phyloP scores from a whole-genome alignment of 2,329 filamentous ascomycete species.

The Aspergillus pseudoglaucus region DNA sequence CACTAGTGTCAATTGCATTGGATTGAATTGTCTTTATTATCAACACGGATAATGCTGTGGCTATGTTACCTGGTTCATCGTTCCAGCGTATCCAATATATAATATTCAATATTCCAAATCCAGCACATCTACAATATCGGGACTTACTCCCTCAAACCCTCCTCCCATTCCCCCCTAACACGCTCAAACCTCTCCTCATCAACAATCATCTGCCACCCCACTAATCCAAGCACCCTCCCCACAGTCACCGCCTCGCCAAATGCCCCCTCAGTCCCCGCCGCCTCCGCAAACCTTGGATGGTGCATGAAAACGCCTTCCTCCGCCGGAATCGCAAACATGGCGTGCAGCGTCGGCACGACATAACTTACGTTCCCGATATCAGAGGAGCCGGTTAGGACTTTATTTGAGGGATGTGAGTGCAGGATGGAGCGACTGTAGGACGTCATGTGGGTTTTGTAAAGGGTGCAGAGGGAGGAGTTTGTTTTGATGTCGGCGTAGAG shows the following conservation, averaged over 20 bases:
- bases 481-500: slow-evolving; percentile 43
- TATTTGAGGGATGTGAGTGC: slow-evolving; percentile 23
- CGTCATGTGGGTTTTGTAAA: slow-evolving; percentile 42
- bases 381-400: slow-evolving; percentile 39
- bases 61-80: no score
- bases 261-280: slow-evolving; percentile 38
- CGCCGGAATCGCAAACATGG: slow-evolving; percentile 42
- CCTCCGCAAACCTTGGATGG: slow-evolving; percentile 39
- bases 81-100: no score
- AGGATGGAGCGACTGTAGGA: slow-evolving; percentile 32
- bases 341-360: slow-evolving; percentile 43
- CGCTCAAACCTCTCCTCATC: slow-evolving; percentile 17
- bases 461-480: slow-evolving; percentile 41
- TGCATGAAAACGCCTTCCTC: slow-evolving; percentile 29
- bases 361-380: slow-evolving; percentile 48
- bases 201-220: slow-evolving; percentile 26
- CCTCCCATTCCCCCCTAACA: slow-evolving; percentile 20
- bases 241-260: slow-evolving; percentile 38
- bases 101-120: no score
- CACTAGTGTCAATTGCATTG: no score
- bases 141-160: slow-evolving; percentile 15
- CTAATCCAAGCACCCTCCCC: slow-evolving; percentile 41
- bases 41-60: no score
- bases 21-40: no score
- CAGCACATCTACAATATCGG: no score